A percentile compares a stretch with the other conserved stretches of the same genome.
phyloP scores from a whole-genome alignment of 1,284 basidiomycete genomes.

The Cutaneotrichosporon sp. region DNA sequence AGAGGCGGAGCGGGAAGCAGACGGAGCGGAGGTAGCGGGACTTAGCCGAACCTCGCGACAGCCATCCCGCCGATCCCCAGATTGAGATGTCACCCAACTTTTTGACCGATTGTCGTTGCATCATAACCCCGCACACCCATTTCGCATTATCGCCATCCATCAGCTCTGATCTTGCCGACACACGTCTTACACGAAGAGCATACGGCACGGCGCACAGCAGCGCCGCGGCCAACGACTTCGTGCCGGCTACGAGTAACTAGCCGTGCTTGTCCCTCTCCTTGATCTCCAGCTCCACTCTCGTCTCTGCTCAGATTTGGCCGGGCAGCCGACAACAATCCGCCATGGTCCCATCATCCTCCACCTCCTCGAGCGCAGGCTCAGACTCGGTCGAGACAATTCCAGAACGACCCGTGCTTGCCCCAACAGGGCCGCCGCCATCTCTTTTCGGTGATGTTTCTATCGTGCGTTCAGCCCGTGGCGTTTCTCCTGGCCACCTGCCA shows the following conservation, averaged over 20 bases:
- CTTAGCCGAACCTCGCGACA: not conserved
- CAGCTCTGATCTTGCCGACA: no score
- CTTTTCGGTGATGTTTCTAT: slow-evolving; percentile 47
- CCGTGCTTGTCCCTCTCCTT: no score
- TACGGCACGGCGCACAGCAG: no score
- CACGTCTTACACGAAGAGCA: no score
- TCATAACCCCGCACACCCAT: not conserved
- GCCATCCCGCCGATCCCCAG: not conserved
- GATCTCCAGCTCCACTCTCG: no score
- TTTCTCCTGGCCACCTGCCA: not conserved
- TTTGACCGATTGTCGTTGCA: not conserved
- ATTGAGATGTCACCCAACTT: not conserved
- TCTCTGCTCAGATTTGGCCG: no score
- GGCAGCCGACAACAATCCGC: no score
- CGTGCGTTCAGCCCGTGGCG: slow-evolving; percentile 22
- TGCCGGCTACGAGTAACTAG: no score
- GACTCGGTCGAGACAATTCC: not conserved
- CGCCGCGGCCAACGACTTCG: no score
- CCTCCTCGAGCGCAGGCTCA: not conserved
- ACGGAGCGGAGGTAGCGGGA: not conserved
- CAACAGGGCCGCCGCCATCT: slow-evolving; percentile 18
- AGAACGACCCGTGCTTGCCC: not conserved
- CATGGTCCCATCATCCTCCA: no score
- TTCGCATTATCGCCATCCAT: not conserved
- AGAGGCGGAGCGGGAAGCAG: not conserved